Evolutionary conservation across 768 basidiomycete species (phyloP), one percentile per base, ranked within the genome.

Genomic region (Tricholoma bakamatsutake): DNA sequence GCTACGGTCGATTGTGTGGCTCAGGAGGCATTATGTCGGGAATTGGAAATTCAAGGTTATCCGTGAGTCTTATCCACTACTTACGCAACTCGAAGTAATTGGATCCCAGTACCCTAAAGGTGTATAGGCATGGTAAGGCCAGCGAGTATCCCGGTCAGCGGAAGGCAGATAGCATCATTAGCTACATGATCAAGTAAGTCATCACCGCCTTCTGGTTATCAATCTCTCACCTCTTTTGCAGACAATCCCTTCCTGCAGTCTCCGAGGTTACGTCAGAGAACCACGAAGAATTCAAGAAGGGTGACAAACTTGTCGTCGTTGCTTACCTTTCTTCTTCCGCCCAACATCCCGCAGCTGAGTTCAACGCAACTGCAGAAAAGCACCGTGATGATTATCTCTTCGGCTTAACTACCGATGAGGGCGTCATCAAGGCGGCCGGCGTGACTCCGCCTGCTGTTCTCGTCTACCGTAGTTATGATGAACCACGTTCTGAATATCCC

Each of bases 1-100:
- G 94, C 94, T 61, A 96, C 98, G 69, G 95, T 98, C 50, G 93
- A 98, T 77, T 98, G 96, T 71, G 96, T 97, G 45, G 94, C 91
- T 60, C 79, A 98, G 65, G 83, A 88, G 24, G 94, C 96, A 53
- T 82, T 99, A 30, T 99, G 97, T 74, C 86, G 90, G 67, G 65
- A 80, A 50, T 86, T 94, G 56, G 94, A 89, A 40, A 82, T 99
- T 43, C 84, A 87, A 69, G 96, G 96, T 13, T 99, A 99, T 76
- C 94, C 94, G 93, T 94, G 64, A 65, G 92, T 77, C 5, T 18
- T 30, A 9, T 28, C 17, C 7, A 17, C 53, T 15, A 45, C 17
- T 5, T 10, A 7, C 42, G 8, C 15, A 15, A 12, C 15, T 50
- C 2, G 4, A 12, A 13, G 28, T 47, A 12, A 30, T 21, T 18